Evolutionary conservation across 106 monocot genomes (phyloP).

Genomic region (Dendrobium catenatum): DNA sequence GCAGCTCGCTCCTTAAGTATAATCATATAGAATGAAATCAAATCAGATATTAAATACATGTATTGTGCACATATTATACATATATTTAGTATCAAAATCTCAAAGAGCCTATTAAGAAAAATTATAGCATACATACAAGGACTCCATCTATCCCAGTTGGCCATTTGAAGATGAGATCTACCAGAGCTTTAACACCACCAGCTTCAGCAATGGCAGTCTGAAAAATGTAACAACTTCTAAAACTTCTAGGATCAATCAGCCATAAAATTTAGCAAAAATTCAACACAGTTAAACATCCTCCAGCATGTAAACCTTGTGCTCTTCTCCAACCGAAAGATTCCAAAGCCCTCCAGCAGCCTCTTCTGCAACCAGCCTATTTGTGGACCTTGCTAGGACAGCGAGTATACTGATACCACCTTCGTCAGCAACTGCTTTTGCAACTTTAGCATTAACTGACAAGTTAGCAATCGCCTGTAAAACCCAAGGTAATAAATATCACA

Average conservation of each 20-base stretch:
- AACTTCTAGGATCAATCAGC: not conserved
- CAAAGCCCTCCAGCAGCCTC: slow-evolving; percentile 99
- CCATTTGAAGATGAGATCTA: slow-evolving; percentile 96
- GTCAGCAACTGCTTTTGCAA: slow-evolving; percentile 93
- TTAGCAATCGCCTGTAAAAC: slow-evolving; percentile 83
- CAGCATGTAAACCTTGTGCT: slow-evolving; percentile 67
- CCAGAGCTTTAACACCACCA: slow-evolving; percentile 93
- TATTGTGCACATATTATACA: not conserved
- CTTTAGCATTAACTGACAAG: slow-evolving; percentile 92
- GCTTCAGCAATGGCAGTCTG: slow-evolving; percentile 84
- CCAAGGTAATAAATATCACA: not conserved
- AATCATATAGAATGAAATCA: not conserved
- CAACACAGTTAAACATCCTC: not conserved
- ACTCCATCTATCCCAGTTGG: slow-evolving; percentile 79
- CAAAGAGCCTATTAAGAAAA: not conserved
- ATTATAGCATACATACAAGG: slow-evolving; percentile 47
- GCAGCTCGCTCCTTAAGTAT: slow-evolving; percentile 83
- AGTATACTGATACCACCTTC: slow-evolving; percentile 82
- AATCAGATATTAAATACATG: not conserved
- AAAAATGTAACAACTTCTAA: slow-evolving; percentile 10
- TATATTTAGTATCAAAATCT: not conserved
- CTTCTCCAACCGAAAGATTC: slow-evolving; percentile 99
- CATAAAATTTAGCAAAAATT: not conserved
- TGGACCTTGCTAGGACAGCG: slow-evolving; percentile 72
- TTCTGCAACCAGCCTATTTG: slow-evolving; percentile 92